phyloP scores from a whole-genome alignment of 345 rosid genomes.

The Microthlaspi erraticum region DNA sequence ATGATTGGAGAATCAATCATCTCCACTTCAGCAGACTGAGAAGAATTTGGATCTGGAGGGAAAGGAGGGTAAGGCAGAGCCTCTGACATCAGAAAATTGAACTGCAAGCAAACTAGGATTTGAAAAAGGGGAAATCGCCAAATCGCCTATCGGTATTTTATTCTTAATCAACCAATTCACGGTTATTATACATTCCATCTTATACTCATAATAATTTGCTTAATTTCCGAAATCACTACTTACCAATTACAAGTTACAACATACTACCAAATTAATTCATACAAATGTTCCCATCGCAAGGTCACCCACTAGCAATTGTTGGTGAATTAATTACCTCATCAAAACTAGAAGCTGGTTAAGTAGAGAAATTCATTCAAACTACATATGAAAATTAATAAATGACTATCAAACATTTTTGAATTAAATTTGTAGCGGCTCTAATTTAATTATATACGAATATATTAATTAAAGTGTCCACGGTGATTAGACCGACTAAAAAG shows the following conservation, averaged over 20 bases:
- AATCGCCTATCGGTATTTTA: too few relatives aligned
- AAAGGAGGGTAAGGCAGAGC: too few relatives aligned
- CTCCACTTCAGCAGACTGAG: too few relatives aligned
- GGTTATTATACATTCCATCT: too few relatives aligned
- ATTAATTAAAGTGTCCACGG: not conserved
- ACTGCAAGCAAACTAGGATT: too few relatives aligned
- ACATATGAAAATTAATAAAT: not conserved
- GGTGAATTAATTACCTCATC: not conserved
- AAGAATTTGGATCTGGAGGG: too few relatives aligned
- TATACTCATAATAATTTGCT: too few relatives aligned
- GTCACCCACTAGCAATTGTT: conserved; percentile 24
- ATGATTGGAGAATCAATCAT: too few relatives aligned
- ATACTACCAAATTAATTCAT: conserved; percentile 28
- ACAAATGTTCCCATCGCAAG: conserved; percentile 25
- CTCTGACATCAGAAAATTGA: too few relatives aligned
- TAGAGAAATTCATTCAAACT: not conserved
- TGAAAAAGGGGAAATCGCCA: too few relatives aligned
- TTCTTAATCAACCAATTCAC: too few relatives aligned
- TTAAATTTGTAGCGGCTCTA: not conserved
- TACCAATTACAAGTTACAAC: conserved; percentile 21
- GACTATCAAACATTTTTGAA: not conserved
- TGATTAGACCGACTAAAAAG: conserved; percentile 34
- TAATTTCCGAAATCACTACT: too few relatives aligned
- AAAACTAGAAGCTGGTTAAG: not conserved
- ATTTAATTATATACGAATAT: not conserved